phyloP scores from a whole-genome alignment of 2,329 filamentous ascomycete genomes.

The Aspergillus hiratsukae region DNA sequence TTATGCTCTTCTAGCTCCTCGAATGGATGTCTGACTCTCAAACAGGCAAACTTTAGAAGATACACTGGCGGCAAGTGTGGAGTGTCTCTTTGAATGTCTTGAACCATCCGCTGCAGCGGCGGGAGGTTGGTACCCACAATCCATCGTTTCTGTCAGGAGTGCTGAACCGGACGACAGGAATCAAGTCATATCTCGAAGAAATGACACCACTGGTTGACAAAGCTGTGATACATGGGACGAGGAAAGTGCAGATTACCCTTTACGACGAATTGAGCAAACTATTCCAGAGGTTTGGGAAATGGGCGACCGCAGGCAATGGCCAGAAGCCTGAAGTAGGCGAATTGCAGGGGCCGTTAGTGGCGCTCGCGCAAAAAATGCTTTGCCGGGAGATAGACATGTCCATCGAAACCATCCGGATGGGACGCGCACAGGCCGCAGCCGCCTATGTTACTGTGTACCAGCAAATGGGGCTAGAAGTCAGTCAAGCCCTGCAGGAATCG shows the following conservation, averaged over 20 bases:
- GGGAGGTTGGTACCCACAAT: slow-evolving; percentile 20
- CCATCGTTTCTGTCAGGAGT: slow-evolving; percentile 4
- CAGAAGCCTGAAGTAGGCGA: slow-evolving; percentile 17
- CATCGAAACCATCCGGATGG: slow-evolving; percentile 34
- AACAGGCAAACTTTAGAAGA: slow-evolving; percentile 25
- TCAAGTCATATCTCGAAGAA: slow-evolving; percentile 27
- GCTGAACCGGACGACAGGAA: slow-evolving; percentile 27
- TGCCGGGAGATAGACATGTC: slow-evolving; percentile 30
- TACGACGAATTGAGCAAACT: slow-evolving; percentile 33
- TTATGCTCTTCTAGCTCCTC: not conserved
- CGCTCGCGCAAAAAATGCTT: slow-evolving; percentile 27
- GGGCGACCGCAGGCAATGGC: slow-evolving; percentile 13
- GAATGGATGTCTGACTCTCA: slow-evolving; percentile 1
- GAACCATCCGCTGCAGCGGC: slow-evolving; percentile 23
- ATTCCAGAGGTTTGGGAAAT: slow-evolving; percentile 27
- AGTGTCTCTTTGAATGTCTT: slow-evolving; percentile 37
- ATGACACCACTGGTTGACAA: slow-evolving; percentile 26
- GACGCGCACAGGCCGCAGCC: slow-evolving; percentile 33
- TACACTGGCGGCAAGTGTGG: slow-evolving; percentile 36
- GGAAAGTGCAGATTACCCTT: slow-evolving; percentile 30
- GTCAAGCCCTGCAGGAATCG: slow-evolving; percentile 16
- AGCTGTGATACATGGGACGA: slow-evolving; percentile 29
- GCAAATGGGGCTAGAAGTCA: slow-evolving; percentile 16
- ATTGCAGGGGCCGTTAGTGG: slow-evolving; percentile 23
- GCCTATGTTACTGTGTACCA: slow-evolving; percentile 28